Conservation (phyloP, 2,329 filamentous ascomycete species). For the Coniosporium uncinatum region DNA sequence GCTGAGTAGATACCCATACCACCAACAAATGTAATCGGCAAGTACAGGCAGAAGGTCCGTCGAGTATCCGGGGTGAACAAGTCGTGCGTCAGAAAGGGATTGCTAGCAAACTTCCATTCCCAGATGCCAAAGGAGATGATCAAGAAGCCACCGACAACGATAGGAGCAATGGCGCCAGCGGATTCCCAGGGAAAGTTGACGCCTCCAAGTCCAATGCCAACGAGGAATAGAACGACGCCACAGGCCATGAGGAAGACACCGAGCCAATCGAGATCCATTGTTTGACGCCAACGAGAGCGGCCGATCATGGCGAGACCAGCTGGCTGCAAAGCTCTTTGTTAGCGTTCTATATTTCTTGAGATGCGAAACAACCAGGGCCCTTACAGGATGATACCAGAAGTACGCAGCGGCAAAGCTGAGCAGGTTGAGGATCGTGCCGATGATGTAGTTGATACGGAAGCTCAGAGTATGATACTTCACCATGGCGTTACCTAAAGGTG, state of each 20-base stretch:
- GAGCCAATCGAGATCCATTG: conserved; percentile 3
- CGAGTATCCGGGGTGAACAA: conserved; percentile 4
- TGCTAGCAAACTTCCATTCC: conserved; percentile 5
- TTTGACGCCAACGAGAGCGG: not conserved
- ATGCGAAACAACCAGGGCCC: not conserved
- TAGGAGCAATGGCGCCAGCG: conserved; percentile 4
- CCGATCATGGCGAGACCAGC: not conserved
- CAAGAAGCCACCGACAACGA: conserved; percentile 3
- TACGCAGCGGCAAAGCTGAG: not conserved
- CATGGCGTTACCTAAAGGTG: conserved; percentile 1
- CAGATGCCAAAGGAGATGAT: conserved; percentile 3
- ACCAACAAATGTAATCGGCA: conserved; percentile 6
- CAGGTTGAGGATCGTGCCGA: conserved; percentile 1
- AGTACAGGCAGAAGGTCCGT: conserved; percentile 4
- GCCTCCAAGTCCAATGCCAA: conserved; percentile 27
- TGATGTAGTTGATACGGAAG: conserved; percentile 2
- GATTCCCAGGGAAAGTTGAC: conserved; percentile 22
- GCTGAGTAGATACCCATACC: conserved; percentile 7
- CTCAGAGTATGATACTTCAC: conserved; percentile 1
- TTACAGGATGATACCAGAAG: conserved; percentile 2
- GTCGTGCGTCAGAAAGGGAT: conserved; percentile 6
- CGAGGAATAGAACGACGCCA: conserved; percentile 11
- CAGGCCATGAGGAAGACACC: conserved; percentile 4
- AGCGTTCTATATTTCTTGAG: not conserved
- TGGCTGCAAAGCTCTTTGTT: not conserved